Base-by-base conservation (phyloP, 257 asterid species). In the Penstemon davidsonii region DNA sequence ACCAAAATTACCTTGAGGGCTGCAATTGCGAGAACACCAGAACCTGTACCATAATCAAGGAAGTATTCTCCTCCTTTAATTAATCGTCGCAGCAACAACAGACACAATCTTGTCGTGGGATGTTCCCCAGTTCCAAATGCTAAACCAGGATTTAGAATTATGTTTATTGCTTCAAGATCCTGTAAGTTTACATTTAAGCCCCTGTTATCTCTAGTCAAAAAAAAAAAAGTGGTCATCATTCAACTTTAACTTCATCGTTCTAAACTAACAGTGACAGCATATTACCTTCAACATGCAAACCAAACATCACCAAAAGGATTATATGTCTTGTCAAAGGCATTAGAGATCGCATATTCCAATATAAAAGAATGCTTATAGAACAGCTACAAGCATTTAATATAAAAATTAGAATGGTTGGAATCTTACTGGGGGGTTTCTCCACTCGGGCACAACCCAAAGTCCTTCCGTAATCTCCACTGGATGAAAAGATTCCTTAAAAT, bases 61-160 rank as follows among this genome's bases (percentile, higher is more conserved):
- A 93, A 90, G 75, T 36, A 5, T 75, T 90, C 92, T 62, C 96
- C 99, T 71, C 96, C 97, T 79, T 80, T 85, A 51, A 93, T 87
- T 38, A 78, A 73, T 61, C 70, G 78, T 72, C 52, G 94, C 67
- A 93, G 88, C 70, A 90, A 69, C 68, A 88, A 68, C 40, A 93
- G 78, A 72, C 99, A 93, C 82, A 93, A 69, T 80, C 86, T 93
- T 66, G 99, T 90, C 1, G 97, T 87, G 69, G 96, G 90, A 75
- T 90, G 97, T 64, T 93, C 98, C 66, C 98, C 98, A 33, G 98
- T 93, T 64, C 98, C 97, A 73, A 93, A 93, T 69, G 98, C 96
- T 86, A 93, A 79, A 74, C 98, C 98, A 39, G 97, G 96, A 69
- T 90, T 88, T 60, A 93, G 70, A 67, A 90, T 69, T 43, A 93